Conservation (phyloP, 2,329 filamentous ascomycete genomes). For the Aspergillus bombycis region DNA sequence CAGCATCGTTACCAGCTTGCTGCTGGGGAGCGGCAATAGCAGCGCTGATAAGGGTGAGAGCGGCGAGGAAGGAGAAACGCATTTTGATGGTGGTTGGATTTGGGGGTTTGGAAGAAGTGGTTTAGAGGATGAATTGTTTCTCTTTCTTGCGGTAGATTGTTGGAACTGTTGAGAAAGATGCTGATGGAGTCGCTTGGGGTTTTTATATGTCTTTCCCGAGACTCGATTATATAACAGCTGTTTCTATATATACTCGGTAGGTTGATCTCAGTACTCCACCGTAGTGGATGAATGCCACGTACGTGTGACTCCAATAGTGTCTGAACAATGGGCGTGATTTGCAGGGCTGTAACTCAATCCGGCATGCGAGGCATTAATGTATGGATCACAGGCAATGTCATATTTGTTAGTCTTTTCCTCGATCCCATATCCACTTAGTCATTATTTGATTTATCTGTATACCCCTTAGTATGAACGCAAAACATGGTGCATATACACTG, state of each 20-base stretch:
- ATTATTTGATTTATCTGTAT: neutral
- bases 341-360: neutral
- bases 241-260: neutral
- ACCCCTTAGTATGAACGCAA: neutral
- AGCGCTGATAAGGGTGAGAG: constrained; percentile 11
- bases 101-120: neutral
- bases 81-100: constrained; percentile 1
- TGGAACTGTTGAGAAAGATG: neutral
- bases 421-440: no score
- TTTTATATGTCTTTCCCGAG: neutral
- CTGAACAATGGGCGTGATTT: neutral
- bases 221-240: neutral
- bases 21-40: constrained; percentile 11
- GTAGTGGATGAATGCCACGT: neutral
- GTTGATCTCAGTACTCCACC: neutral
- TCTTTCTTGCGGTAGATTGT: neutral
- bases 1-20: neutral
- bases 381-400: neutral
- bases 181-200: neutral
- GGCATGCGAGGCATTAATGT: neutral
- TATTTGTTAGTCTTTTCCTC: neutral
- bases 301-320: neutral
- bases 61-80: constrained; percentile 13
- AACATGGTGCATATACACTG: neutral
- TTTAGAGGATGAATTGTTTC: neutral